Evolutionary conservation across 2,329 filamentous ascomycete genomes (phyloP).

Genomic region (Pestalotiopsis sp.): DNA sequence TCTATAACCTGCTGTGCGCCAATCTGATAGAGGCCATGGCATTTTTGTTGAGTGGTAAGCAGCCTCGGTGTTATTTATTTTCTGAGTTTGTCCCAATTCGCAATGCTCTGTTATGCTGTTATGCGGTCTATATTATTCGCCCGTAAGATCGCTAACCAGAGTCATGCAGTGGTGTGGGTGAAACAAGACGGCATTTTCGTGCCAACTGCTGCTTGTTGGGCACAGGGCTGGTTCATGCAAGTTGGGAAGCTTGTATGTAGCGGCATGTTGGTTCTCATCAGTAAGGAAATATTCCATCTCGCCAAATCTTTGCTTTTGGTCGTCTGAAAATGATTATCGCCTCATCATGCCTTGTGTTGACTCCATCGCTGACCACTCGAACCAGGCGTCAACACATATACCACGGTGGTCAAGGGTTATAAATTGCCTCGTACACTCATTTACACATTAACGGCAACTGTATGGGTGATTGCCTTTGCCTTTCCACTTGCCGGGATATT

Average conservation of each 20-base stretch:
- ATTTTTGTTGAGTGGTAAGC: not conserved
- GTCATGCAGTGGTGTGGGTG: slow-evolving; percentile 5
- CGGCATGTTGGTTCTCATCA: slow-evolving; percentile 9
- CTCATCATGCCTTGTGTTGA: not conserved
- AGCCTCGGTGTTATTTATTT: not conserved
- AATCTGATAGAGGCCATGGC: slow-evolving; percentile 1
- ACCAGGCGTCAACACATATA: slow-evolving; percentile 7
- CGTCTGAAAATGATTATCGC: not conserved
- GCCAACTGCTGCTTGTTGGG: slow-evolving; percentile 1
- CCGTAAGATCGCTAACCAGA: not conserved
- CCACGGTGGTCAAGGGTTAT: slow-evolving; percentile 6
- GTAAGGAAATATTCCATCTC: not conserved
- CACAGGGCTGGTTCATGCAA: slow-evolving; percentile 13
- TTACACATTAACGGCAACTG: not conserved
- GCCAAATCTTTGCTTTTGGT: not conserved
- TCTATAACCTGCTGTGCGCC: slow-evolving; percentile 10
- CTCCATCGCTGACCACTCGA: not conserved
- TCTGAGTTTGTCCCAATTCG: not conserved
- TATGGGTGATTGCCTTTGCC: slow-evolving; percentile 1
- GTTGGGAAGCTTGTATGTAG: slow-evolving; percentile 6
- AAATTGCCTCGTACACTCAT: not conserved
- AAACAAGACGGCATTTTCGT: slow-evolving; percentile 5
- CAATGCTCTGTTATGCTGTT: not conserved
- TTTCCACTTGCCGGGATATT: not conserved
- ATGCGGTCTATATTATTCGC: not conserved